These are phyloP conservation scores for Phytopythium kandeliae DNA, from an alignment of 352 stramenopile genomes.

Conservation along the genomic window DNA sequence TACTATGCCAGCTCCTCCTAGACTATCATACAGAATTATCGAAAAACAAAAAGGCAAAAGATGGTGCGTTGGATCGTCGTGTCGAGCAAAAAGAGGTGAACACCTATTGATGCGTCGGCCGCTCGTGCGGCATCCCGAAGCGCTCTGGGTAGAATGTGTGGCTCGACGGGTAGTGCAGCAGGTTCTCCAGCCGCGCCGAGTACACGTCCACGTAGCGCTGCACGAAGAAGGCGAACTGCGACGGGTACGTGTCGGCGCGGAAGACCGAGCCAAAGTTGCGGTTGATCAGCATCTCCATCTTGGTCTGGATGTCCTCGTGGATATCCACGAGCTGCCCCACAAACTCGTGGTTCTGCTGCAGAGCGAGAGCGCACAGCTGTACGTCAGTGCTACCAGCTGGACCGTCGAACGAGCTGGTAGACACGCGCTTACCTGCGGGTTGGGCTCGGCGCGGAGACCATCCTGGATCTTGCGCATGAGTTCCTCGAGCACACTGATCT, in stretches of 20 bases:
- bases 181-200: constrained; percentile 76
- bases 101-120: constrained; percentile 7
- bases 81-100: constrained; percentile 2
- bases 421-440: constrained; percentile 17
- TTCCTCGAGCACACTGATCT: constrained; percentile 57
- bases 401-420: background rate
- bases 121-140: constrained; percentile 53
- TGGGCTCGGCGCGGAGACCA: constrained; percentile 32
- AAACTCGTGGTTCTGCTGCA: constrained; percentile 45
- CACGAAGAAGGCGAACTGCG: constrained; percentile 83
- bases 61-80: too few relatives aligned
- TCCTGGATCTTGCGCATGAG: constrained; percentile 66
- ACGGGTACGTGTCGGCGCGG: constrained; percentile 73
- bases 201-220: constrained; percentile 88
- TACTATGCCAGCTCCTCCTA: too few relatives aligned
- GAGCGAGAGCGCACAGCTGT: constrained; percentile 7
- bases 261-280: constrained; percentile 87
- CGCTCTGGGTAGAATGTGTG: constrained; percentile 85
- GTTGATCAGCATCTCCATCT: constrained; percentile 82
- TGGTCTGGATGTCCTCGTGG: constrained; percentile 51
- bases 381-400: background rate
- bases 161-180: constrained; percentile 74
- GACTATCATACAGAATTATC: too few relatives aligned
- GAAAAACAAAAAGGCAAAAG: too few relatives aligned
- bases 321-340: constrained; percentile 57